These are phyloP conservation scores for Phytophthora megakarya DNA, from an alignment of 352 stramenopile genomes.

Conservation along the genomic window DNA sequence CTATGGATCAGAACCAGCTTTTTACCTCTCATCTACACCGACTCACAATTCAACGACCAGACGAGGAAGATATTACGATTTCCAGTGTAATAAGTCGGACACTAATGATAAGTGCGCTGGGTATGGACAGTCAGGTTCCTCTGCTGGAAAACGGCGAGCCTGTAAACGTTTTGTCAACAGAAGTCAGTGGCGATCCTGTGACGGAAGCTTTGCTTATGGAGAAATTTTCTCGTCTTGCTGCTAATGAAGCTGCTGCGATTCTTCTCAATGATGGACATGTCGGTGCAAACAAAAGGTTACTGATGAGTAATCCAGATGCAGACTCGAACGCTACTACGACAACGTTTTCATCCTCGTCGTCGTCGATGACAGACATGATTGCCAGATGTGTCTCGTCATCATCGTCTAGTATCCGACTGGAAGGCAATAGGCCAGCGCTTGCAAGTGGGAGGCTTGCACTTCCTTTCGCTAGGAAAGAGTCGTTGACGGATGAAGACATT, in stretches of 20 bases:
- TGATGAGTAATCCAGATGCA: slow-evolving; percentile 44
- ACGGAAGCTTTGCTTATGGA: slow-evolving; percentile 67
- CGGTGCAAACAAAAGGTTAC: slow-evolving; percentile 37
- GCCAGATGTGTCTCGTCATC: slow-evolving; percentile 29
- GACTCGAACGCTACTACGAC: slow-evolving; percentile 35
- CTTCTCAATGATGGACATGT: slow-evolving; percentile 37
- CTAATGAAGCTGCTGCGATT: slow-evolving; percentile 50
- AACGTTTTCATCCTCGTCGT: slow-evolving; percentile 23
- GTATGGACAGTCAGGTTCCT: slow-evolving; percentile 36
- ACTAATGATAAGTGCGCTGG: slow-evolving; percentile 57
- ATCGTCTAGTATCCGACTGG: slow-evolving; percentile 30
- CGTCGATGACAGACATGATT: slow-evolving; percentile 33
- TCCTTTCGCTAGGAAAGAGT: slow-evolving; percentile 30
- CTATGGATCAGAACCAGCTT: slow-evolving; percentile 65
- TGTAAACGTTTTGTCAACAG: slow-evolving; percentile 31
- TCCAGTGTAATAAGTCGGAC: slow-evolving; percentile 71
- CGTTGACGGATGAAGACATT: slow-evolving; percentile 30
- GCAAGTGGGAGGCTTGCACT: slow-evolving; percentile 25
- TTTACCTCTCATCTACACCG: slow-evolving; percentile 70
- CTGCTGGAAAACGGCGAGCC: slow-evolving; percentile 57
- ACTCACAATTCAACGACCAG: slow-evolving; percentile 69
- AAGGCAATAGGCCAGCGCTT: slow-evolving; percentile 10
- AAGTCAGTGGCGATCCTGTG: slow-evolving; percentile 43
- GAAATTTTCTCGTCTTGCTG: slow-evolving; percentile 67
- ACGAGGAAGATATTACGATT: slow-evolving; percentile 76